Evolutionary conservation across 345 rosid genomes (phyloP).

Genomic region (Eutrema japonicum): DNA sequence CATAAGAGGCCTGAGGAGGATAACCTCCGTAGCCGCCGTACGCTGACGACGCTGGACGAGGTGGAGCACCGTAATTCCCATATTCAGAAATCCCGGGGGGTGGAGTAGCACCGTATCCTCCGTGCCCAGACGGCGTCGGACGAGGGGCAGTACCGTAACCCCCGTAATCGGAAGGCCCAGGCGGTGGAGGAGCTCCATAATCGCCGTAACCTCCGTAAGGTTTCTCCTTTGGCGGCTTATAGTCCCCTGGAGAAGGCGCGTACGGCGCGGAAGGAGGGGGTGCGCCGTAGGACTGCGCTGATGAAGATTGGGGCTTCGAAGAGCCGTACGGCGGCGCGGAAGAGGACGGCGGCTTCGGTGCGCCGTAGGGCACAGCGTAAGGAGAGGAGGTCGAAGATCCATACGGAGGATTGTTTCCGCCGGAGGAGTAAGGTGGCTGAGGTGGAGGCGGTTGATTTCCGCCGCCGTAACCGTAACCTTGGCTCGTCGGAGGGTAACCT

Average conservation of each 20-base stretch:
- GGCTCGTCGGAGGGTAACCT: conserved; percentile 49
- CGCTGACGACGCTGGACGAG: conserved; percentile 47
- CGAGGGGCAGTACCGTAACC: conserved; percentile 47
- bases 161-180: conserved; percentile 29
- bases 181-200: conserved; percentile 54
- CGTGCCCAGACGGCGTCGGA: conserved; percentile 38
- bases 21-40: conserved; percentile 46
- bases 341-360: conserved; percentile 42
- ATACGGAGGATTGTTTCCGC: conserved; percentile 34
- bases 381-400: conserved; percentile 47
- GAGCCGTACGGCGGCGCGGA: conserved; percentile 51
- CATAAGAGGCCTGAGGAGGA: conserved; percentile 49
- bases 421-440: conserved; percentile 48
- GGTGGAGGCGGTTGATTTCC: conserved; percentile 41
- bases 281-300: conserved; percentile 40
- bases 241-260: conserved; percentile 47
- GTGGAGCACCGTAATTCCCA: conserved; percentile 50
- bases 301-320: conserved; percentile 19
- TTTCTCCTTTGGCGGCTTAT: conserved; percentile 75
- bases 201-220: conserved; percentile 54
- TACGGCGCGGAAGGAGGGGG: conserved; percentile 54
- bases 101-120: conserved; percentile 49
- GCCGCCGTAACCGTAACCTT: conserved; percentile 69
- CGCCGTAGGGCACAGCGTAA: conserved; percentile 47
- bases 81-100: conserved; percentile 35